These are phyloP conservation scores for Exophiala xenobiotica DNA, from an alignment of 2,329 filamentous ascomycete species.

Conservation along the genomic window DNA sequence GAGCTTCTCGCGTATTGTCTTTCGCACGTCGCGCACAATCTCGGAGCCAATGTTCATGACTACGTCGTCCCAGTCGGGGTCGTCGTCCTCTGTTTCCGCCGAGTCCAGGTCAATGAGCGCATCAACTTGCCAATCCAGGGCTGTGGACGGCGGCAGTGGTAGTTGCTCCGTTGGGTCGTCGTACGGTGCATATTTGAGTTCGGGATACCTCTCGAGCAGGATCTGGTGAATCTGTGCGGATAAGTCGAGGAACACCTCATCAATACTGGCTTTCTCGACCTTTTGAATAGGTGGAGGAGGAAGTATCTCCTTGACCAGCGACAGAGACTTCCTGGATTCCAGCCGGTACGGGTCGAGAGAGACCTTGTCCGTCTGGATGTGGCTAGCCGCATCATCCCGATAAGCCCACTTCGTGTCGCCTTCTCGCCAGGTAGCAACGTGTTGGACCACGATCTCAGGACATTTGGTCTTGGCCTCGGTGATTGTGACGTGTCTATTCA, in stretches of 20 bases:
- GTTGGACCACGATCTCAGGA: constrained; percentile 78
- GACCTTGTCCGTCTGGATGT: constrained; percentile 88
- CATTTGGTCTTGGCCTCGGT: constrained; percentile 83
- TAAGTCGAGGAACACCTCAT: constrained; percentile 93
- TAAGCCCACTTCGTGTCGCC: constrained; percentile 93
- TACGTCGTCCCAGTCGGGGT: constrained; percentile 96
- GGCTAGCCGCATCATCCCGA: constrained; percentile 72
- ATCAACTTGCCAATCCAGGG: constrained; percentile 79
- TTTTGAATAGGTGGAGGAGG: constrained; percentile 62
- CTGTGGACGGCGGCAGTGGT: constrained; percentile 70
- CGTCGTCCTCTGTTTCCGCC: constrained; percentile 68
- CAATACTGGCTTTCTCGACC: constrained; percentile 91
- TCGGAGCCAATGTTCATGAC: constrained; percentile 83
- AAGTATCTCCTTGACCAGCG: constrained; percentile 71
- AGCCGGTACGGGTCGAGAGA: constrained; percentile 88
- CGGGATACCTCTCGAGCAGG: constrained; percentile 73
- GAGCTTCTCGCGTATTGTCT: constrained; percentile 65
- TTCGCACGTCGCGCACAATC: constrained; percentile 75
- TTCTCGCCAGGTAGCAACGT: constrained; percentile 93
- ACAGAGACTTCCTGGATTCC: constrained; percentile 78
- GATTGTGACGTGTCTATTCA: constrained; percentile 75
- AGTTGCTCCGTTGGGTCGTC: constrained; percentile 70
- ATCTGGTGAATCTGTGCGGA: constrained; percentile 78
- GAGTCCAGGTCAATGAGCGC: constrained; percentile 76
- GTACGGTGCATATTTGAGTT: constrained; percentile 67